Conservation (phyloP, 169 alveolate genomes). For the Plasmodium yoelii region DNA sequence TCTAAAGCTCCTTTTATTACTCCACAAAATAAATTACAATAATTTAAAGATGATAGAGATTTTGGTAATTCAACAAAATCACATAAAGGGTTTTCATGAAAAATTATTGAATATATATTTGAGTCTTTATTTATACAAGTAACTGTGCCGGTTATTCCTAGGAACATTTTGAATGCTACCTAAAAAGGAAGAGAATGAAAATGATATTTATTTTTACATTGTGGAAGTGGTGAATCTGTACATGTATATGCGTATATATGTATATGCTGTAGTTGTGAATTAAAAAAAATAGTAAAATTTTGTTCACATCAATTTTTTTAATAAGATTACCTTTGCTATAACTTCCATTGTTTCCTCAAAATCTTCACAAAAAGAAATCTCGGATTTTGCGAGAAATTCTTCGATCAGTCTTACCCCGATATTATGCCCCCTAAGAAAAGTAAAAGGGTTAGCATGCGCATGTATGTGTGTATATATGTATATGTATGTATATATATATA, state of each 20-base stretch:
- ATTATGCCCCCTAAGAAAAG: constrained; percentile 80
- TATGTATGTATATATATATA: too few relatives aligned
- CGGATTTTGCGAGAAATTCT: constrained; percentile 84
- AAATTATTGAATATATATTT: constrained; percentile 79
- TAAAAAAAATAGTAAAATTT: neutral
- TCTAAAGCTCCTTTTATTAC: constrained; percentile 86
- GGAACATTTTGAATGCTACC: constrained; percentile 88
- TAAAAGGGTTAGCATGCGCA: neutral
- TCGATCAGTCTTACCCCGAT: constrained; percentile 84
- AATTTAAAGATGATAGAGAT: constrained; percentile 78
- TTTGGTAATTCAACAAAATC: constrained; percentile 87
- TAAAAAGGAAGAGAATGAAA: neutral
- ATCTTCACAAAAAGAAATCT: constrained; percentile 83
- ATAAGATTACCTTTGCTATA: constrained; percentile 82
- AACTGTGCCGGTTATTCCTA: constrained; percentile 84
- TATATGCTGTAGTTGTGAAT: neutral
- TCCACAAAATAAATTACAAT: constrained; percentile 84
- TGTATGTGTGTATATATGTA: neutral
- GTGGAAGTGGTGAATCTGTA: neutral
- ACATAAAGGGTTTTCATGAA: constrained; percentile 85
- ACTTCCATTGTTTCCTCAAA: constrained; percentile 85
- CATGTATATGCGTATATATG: neutral
- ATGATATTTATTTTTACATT: neutral
- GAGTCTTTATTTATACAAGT: constrained; percentile 80
- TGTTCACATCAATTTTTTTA: neutral